Percentiles rank a stretch among this genome's conserved stretches.
These are phyloP conservation scores for Solanum hybrid DNA, from an alignment of 305 asterid genomes.

Conservation along the genomic window DNA sequence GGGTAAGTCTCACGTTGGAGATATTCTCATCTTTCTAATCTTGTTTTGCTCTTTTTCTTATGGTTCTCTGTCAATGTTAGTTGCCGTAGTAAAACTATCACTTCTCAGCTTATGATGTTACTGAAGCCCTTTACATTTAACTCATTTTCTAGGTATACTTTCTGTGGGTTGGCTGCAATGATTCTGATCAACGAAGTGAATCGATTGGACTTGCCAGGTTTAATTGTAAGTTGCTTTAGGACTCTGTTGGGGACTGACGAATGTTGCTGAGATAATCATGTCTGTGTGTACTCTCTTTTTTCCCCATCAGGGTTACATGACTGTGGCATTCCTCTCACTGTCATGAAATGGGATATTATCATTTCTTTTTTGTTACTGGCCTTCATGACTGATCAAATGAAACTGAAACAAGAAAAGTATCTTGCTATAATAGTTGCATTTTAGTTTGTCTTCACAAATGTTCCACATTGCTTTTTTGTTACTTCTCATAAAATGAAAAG, in stretches of 20 bases:
- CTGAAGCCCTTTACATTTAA: constrained; percentile 9
- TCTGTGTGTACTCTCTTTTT: neutral
- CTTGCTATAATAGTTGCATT: neutral
- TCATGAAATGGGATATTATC: neutral
- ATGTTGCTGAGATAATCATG: neutral
- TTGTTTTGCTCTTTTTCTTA: neutral
- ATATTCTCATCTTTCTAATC: neutral
- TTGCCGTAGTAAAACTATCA: neutral
- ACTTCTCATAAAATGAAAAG: neutral
- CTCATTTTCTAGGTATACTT: constrained; percentile 54
- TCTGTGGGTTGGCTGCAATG: constrained; percentile 97
- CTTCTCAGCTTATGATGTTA: neutral
- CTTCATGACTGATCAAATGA: neutral
- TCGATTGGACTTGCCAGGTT: constrained; percentile 70
- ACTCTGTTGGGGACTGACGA: neutral
- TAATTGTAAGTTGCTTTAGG: constrained; percentile 48
- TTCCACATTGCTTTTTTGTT: neutral
- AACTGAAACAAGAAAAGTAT: neutral
- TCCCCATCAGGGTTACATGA: neutral
- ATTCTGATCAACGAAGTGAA: constrained; percentile 69
- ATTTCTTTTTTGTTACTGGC: neutral
- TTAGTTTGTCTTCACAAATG: neutral
- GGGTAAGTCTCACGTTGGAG: constrained; percentile 52
- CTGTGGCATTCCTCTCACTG: neutral
- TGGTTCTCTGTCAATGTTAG: neutral